These are phyloP conservation scores for Nannochloropsis salina DNA, from an alignment of 108 stramenopile species.

Conservation along the genomic window DNA sequence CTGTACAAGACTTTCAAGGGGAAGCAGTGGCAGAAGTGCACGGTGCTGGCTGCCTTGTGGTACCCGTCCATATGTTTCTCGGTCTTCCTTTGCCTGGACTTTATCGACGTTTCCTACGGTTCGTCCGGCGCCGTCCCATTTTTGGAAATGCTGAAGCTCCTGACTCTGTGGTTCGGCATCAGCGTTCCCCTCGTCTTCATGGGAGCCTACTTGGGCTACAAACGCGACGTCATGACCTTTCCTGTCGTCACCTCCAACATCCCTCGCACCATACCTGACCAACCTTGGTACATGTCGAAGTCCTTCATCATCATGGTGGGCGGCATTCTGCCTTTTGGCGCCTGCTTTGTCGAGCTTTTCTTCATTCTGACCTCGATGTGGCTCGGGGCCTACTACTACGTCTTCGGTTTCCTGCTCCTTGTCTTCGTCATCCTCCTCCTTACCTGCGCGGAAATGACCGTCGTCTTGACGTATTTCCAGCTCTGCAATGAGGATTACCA, in stretches of 20 bases:
- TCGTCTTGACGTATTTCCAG: conserved; percentile 97
- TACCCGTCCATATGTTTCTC: conserved; percentile 80
- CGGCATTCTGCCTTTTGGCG: conserved; percentile 95
- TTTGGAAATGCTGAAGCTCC: conserved; percentile 67
- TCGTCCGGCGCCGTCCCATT: conserved; percentile 81
- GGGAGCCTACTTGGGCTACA: conserved; percentile 96
- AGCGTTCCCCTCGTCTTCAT: conserved; percentile 88
- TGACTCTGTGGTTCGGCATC: conserved; percentile 90
- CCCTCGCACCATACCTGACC: conserved; percentile 70
- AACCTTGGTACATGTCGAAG: conserved; percentile 70
- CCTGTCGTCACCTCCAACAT: conserved; percentile 68
- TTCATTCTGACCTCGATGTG: conserved; percentile 98
- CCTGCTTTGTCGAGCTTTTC: conserved; percentile 96
- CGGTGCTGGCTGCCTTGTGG: conserved; percentile 71
- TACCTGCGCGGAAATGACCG: conserved; percentile 90
- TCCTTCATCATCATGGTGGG: conserved; percentile 71
- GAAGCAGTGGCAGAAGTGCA: conserved; percentile 70
- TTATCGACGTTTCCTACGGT: conserved; percentile 62
- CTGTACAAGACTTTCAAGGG: conserved; percentile 94
- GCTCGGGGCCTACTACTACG: conserved; percentile 97
- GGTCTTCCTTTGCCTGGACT: conserved; percentile 78
- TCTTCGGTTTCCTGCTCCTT: conserved; percentile 95
- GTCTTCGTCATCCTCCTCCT: conserved; percentile 82
- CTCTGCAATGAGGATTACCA: conserved; percentile 95
- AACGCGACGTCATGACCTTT: conserved; percentile 83